Conservation (phyloP, 768 basidiomycete genomes). For the Tulasnella sp. region DNA sequence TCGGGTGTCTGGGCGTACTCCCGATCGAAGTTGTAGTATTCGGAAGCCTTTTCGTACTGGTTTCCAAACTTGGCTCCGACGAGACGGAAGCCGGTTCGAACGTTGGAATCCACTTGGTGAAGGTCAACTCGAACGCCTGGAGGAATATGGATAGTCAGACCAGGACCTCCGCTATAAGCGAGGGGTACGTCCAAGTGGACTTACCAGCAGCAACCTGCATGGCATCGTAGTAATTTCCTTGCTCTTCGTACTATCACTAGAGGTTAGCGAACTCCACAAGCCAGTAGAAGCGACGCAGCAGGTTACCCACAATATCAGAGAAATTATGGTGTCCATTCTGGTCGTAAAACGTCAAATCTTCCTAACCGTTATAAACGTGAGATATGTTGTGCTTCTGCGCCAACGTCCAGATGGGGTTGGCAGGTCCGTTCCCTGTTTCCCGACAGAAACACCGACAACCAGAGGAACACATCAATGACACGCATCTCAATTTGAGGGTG, state of each 20-base stretch:
- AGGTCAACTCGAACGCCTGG: constrained; percentile 37
- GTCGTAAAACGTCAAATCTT: constrained; percentile 11
- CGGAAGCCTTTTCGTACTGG: constrained; percentile 40
- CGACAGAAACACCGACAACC: not conserved
- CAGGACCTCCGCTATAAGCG: no score
- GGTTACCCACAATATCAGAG: not conserved
- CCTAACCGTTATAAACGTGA: constrained; percentile 5
- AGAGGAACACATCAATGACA: no score
- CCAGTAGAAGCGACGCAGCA: not conserved
- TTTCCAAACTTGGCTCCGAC: constrained; percentile 36
- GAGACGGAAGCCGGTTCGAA: constrained; percentile 44
- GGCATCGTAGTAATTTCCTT: not conserved
- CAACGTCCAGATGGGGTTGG: constrained; percentile 51
- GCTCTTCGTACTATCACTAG: no score
- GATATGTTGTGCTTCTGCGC: constrained; percentile 25
- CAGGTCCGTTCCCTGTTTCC: constrained; percentile 31
- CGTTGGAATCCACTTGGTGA: constrained; percentile 43
- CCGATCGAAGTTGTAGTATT: constrained; percentile 45
- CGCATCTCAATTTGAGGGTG: no score
- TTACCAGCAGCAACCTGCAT: not conserved
- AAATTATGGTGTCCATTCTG: not conserved
- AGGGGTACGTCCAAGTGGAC: no score
- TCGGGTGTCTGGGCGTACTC: constrained; percentile 54
- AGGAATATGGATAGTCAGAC: not conserved
- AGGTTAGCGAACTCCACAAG: no score